Percentiles rank a stretch among this genome's conserved stretches.
Evolutionary conservation across 2,329 filamentous ascomycete genomes (phyloP).

Genomic region (Phialophora tarda): DNA sequence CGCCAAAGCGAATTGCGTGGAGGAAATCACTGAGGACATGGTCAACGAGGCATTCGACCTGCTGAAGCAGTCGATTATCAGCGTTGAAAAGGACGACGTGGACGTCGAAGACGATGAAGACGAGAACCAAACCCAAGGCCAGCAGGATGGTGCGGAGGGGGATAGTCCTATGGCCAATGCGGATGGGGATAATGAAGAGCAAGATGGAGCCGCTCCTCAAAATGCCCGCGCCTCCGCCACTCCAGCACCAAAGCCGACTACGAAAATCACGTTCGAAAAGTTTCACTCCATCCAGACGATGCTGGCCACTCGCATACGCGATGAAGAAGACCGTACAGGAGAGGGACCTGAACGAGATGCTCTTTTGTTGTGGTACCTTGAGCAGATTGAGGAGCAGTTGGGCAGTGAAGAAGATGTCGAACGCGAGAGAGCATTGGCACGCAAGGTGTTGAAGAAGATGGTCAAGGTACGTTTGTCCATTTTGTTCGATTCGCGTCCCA

Average conservation of each 20-base stretch:
- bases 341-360: constrained; percentile 86
- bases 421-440: constrained; percentile 72
- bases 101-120: constrained; percentile 86
- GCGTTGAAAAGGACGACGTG: constrained; percentile 95
- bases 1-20: constrained; percentile 94
- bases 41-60: constrained; percentile 92
- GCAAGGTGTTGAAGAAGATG: constrained; percentile 92
- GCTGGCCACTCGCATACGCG: constrained; percentile 79
- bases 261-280: constrained; percentile 93
- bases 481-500: constrained; percentile 14
- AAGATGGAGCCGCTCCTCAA: constrained; percentile 43
- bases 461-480: constrained; percentile 72
- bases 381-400: constrained; percentile 84
- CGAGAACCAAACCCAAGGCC: constrained; percentile 52
- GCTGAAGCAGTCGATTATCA: constrained; percentile 92
- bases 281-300: constrained; percentile 89
- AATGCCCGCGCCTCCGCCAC: constrained; percentile 46
- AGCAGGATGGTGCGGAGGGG: constrained; percentile 49
- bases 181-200: constrained; percentile 52
- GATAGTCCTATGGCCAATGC: constrained; percentile 62
- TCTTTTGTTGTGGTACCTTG: constrained; percentile 86
- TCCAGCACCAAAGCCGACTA: constrained; percentile 55
- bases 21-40: constrained; percentile 82
- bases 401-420: constrained; percentile 81
- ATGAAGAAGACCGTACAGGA: constrained; percentile 75